Conservation (phyloP, 257 asterid species). For the Fraxinus anomala region DNA sequence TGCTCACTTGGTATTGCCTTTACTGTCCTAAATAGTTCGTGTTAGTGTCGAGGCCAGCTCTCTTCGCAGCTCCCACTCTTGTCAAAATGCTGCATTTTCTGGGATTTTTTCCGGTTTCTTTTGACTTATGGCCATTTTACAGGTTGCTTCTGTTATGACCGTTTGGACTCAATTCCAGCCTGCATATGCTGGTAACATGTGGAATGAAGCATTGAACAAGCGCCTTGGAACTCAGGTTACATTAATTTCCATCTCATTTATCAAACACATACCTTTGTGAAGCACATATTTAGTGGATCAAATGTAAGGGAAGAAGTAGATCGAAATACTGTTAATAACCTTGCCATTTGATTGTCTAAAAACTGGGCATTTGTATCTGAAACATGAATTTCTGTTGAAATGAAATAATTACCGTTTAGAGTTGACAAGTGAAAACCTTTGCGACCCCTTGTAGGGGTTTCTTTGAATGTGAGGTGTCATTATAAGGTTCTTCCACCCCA, state of each 20-base stretch:
- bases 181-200: conserved; percentile 79
- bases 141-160: conserved; percentile 95
- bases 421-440: no score
- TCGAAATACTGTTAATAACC: background rate
- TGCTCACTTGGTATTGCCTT: conserved; percentile 73
- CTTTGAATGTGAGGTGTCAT: no score
- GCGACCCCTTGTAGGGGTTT: no score
- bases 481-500: no score
- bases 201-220: conserved; percentile 93
- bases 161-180: conserved; percentile 81
- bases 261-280: conserved; percentile 15
- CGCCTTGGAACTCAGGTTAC: conserved; percentile 88
- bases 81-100: conserved; percentile 8
- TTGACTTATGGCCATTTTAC: conserved; percentile 32
- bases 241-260: conserved; percentile 6
- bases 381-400: no score
- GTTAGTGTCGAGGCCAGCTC: background rate
- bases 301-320: background rate
- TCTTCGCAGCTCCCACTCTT: background rate
- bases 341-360: background rate
- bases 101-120: conserved; percentile 13
- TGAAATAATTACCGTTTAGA: no score
- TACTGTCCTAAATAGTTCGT: background rate
- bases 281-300: background rate
- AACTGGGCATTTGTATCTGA: no score